Evolutionary conservation across 345 rosid genomes (phyloP).

Genomic region (Eucalyptus camaldulensis): DNA sequence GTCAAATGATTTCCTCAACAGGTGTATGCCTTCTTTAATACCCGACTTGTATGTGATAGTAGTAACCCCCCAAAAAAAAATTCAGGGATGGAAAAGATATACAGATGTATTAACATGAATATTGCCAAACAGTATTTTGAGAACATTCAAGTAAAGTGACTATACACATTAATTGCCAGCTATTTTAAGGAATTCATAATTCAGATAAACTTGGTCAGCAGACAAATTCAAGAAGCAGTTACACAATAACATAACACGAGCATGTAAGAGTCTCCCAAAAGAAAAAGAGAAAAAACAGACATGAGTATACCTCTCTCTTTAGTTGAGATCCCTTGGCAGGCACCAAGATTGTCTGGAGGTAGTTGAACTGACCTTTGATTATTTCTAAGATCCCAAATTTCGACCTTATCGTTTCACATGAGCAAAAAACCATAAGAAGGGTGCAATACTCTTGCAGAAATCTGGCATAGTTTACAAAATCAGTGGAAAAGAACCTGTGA

Average conservation of each 20-base stretch:
- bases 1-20: not conserved
- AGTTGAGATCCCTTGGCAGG: slow-evolving; percentile 19
- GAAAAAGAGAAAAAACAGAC: not conserved
- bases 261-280: not conserved
- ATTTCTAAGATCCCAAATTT: slow-evolving; percentile 73
- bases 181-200: not conserved
- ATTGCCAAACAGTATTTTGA: not conserved
- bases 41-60: not conserved
- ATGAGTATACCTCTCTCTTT: slow-evolving; percentile 41
- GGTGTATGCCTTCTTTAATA: not conserved
- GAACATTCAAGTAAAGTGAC: not conserved
- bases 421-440: not conserved
- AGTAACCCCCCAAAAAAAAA: not conserved
- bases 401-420: slow-evolving; percentile 36
- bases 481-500: slow-evolving; percentile 32
- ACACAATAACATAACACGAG: not conserved
- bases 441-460: not conserved
- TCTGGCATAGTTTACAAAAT: not conserved
- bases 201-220: not conserved
- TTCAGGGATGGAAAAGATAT: not conserved
- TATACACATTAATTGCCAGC: not conserved
- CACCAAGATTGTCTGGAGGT: slow-evolving; percentile 25
- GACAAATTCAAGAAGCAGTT: not conserved
- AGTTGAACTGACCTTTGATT: slow-evolving; percentile 35
- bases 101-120: not conserved